phyloP scores from a whole-genome alignment of 768 basidiomycete species.

The Agaricus subrufescens region DNA sequence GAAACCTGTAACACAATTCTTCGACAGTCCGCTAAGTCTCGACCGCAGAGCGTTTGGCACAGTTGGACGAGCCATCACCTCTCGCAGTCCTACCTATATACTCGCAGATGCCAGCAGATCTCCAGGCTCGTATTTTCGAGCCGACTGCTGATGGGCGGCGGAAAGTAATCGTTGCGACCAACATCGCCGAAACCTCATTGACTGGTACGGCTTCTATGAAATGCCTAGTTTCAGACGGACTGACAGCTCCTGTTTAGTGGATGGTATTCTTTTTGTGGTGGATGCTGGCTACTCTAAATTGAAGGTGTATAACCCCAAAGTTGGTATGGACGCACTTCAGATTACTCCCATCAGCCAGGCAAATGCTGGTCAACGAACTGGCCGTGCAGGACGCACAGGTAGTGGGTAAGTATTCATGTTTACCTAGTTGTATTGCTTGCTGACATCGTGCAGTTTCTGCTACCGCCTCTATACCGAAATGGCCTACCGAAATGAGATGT shows the following conservation, averaged over 20 bases:
- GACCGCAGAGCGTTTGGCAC: slow-evolving; percentile 74
- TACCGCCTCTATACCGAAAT: slow-evolving; percentile 97
- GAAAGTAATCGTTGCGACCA: slow-evolving; percentile 97
- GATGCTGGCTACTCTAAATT: slow-evolving; percentile 97
- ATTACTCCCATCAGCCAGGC: slow-evolving; percentile 99
- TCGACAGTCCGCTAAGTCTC: background rate
- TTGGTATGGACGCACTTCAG: slow-evolving; percentile 98
- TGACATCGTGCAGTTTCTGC: slow-evolving; percentile 58
- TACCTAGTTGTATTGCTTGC: background rate
- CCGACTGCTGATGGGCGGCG: slow-evolving; percentile 90
- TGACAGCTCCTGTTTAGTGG: slow-evolving; percentile 49
- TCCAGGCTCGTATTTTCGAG: slow-evolving; percentile 97
- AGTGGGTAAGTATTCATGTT: slow-evolving; percentile 60
- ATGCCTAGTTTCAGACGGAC: slow-evolving; percentile 5
- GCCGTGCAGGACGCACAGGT: slow-evolving; percentile 95
- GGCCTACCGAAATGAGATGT: slow-evolving; percentile 94
- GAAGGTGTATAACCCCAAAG: slow-evolving; percentile 98
- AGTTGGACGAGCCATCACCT: slow-evolving; percentile 86
- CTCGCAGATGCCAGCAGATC: slow-evolving; percentile 98
- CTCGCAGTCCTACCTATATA: slow-evolving; percentile 96
- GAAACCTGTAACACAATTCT: background rate
- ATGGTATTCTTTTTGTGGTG: slow-evolving; percentile 95
- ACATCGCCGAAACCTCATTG: slow-evolving; percentile 97
- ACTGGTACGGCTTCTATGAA: slow-evolving; percentile 52
- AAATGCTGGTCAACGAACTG: slow-evolving; percentile 93